Base-by-base conservation (phyloP, 345 rosid species). In the Euphorbia peplus region DNA sequence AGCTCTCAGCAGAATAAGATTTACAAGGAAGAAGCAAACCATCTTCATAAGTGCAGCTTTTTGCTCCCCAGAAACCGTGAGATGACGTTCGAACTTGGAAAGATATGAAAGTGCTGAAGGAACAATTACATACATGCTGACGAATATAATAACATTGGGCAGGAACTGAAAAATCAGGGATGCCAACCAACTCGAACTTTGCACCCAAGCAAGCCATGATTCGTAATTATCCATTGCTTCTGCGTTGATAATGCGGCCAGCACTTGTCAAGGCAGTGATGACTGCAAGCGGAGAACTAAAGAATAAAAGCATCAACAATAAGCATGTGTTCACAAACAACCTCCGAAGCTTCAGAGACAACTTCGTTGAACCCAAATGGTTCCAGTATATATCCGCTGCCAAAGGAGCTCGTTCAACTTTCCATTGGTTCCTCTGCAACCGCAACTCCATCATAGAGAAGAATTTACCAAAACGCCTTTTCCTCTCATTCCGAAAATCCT, bases 1-100 rank as follows among this genome's bases (percentile, higher is more conserved):
- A 73, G 86, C 98, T 80, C 87, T 88, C 77, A 95, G 76, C 16
- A 90, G 79, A 59, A 95, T 91, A 64, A 95, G 96, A 78, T 95
- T 95, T 50, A 95, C 98, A 63, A 95, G 98, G 82, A 91, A 95
- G 78, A 91, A 95, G 82, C 99, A 95, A 75, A 90, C 97, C 99
- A 95, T 87, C 89, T 91, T 95, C 75, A 95, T 71, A 60, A 95
- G 96, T 30, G 96, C 95, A 57, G 99, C 97, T 81, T 87, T 85
- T 70, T 91, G 96, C 79, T 95, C 98, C 42, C 96, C 88, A 14
- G 95, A 91, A 28, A 95, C 87, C 4, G 99, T 95, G 47, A 90
- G 74, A 72, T 91, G 96, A 64, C 87, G 80, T 79, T 95, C 99
- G 68, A 95, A 95, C 87, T 91, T 95, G 70, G 98, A 89, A 24